These are phyloP conservation scores for Logfia minima DNA, from an alignment of 129 eudicot genomes.

Conservation along the genomic window DNA sequence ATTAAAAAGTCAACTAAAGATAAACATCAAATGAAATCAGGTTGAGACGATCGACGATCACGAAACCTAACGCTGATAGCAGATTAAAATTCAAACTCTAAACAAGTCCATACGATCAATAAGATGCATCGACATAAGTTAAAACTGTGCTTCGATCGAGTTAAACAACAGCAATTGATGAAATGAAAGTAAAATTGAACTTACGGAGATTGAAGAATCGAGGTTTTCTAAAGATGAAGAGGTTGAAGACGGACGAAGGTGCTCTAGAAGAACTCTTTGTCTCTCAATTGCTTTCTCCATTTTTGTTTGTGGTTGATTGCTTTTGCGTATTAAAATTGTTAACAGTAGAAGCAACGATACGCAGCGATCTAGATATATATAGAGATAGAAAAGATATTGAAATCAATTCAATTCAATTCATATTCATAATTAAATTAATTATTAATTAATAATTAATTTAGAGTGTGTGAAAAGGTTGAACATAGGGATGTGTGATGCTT, in stretches of 20 bases:
- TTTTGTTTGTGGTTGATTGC: constrained; percentile 32
- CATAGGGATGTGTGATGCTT: constrained; percentile 43
- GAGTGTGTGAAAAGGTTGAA: background rate
- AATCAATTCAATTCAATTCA: background rate
- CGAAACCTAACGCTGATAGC: constrained; percentile 5
- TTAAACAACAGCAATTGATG: constrained; percentile 5
- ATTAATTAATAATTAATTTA: background rate
- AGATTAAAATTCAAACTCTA: constrained; percentile 1
- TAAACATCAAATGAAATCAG: constrained; percentile 12
- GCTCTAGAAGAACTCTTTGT: constrained; percentile 74
- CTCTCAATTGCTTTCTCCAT: constrained; percentile 92
- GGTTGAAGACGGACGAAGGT: constrained; percentile 71
- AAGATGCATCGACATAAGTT: background rate
- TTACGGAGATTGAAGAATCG: constrained; percentile 66
- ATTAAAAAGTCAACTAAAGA: constrained; percentile 6
- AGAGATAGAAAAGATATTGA: background rate
- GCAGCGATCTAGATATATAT: constrained; percentile 15
- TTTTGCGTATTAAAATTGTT: constrained; percentile 15
- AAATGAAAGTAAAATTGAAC: constrained; percentile 19
- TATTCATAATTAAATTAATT: too few species aligned
- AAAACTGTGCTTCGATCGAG: constrained; percentile 12
- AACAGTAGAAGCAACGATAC: background rate
- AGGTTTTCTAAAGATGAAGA: constrained; percentile 66
- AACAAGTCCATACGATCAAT: constrained; percentile 2
- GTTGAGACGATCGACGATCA: background rate